phyloP scores from a whole-genome alignment of 352 stramenopile species.

The Pythium scleroteichum region DNA sequence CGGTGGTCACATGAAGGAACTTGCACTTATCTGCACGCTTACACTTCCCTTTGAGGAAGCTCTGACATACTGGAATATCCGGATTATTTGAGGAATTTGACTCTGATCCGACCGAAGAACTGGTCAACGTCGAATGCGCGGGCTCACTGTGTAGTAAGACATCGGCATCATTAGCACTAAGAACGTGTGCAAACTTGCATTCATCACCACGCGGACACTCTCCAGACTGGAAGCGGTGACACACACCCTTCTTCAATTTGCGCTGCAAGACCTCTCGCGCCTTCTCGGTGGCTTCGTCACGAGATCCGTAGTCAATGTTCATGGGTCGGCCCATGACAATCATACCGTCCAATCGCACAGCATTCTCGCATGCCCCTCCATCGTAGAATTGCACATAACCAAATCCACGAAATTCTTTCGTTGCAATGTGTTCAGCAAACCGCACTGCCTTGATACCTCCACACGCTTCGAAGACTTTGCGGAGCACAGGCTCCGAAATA shows the following conservation, averaged over 20 bases:
- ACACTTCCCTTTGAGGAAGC: slow-evolving; percentile 42
- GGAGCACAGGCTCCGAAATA: slow-evolving; percentile 87
- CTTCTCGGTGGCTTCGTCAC: slow-evolving; percentile 67
- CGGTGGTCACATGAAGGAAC: slow-evolving; percentile 24
- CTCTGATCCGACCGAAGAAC: background rate
- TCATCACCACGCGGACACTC: slow-evolving; percentile 39
- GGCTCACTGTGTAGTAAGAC: slow-evolving; percentile 1
- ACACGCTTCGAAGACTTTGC: slow-evolving; percentile 79
- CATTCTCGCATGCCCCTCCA: slow-evolving; percentile 80
- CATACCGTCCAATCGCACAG: slow-evolving; percentile 76
- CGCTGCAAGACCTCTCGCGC: slow-evolving; percentile 71
- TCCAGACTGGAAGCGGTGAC: slow-evolving; percentile 44
- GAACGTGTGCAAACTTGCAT: slow-evolving; percentile 48
- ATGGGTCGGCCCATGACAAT: slow-evolving; percentile 85
- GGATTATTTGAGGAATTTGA: background rate
- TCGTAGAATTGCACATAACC: slow-evolving; percentile 95
- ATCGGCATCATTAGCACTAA: slow-evolving; percentile 21
- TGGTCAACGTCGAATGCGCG: background rate
- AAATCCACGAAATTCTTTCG: slow-evolving; percentile 84
- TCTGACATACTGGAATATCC: slow-evolving; percentile 30
- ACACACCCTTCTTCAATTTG: slow-evolving; percentile 50
- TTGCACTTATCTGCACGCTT: slow-evolving; percentile 37
- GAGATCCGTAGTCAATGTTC: slow-evolving; percentile 77
- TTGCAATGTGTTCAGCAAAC: slow-evolving; percentile 85
- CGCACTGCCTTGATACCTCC: slow-evolving; percentile 79